phyloP scores from a whole-genome alignment of 495 filamentous ascomycete species.

The Penicillium antarcticum region DNA sequence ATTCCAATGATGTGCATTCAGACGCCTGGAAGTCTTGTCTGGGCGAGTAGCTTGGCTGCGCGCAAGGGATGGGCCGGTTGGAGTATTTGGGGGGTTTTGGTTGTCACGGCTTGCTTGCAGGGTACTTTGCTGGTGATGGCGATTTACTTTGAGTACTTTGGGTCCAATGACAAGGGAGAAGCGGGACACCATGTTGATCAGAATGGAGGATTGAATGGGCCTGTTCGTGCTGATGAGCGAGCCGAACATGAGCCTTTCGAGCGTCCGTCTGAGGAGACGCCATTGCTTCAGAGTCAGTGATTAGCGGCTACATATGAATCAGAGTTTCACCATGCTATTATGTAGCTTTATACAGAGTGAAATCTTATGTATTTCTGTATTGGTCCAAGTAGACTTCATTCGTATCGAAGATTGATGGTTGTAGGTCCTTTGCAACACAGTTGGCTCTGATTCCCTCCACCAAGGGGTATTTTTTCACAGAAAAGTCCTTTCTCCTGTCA shows the following conservation, averaged over 20 bases:
- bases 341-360: slow-evolving; percentile 7
- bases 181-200: slow-evolving; percentile 28
- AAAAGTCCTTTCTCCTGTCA: slow-evolving; percentile 5
- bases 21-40: slow-evolving; percentile 86
- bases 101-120: slow-evolving; percentile 83
- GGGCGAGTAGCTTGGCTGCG: slow-evolving; percentile 77
- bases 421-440: neutral
- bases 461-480: slow-evolving; percentile 3
- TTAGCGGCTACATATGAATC: neutral
- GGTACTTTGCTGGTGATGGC: slow-evolving; percentile 78
- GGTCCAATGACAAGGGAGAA: slow-evolving; percentile 32
- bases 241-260: slow-evolving; percentile 22
- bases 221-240: slow-evolving; percentile 10
- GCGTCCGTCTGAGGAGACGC: slow-evolving; percentile 46
- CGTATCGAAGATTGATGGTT: neutral
- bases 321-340: neutral
- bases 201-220: slow-evolving; percentile 34
- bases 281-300: slow-evolving; percentile 35
- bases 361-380: slow-evolving; percentile 1
- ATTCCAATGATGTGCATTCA: slow-evolving; percentile 99
- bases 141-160: slow-evolving; percentile 69
- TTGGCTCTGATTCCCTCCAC: neutral
- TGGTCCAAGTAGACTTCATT: slow-evolving; percentile 3
- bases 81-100: slow-evolving; percentile 91
- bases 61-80: slow-evolving; percentile 80